Conservation (phyloP, 2,329 filamentous ascomycete genomes). For the Huntiella abstrusa region DNA sequence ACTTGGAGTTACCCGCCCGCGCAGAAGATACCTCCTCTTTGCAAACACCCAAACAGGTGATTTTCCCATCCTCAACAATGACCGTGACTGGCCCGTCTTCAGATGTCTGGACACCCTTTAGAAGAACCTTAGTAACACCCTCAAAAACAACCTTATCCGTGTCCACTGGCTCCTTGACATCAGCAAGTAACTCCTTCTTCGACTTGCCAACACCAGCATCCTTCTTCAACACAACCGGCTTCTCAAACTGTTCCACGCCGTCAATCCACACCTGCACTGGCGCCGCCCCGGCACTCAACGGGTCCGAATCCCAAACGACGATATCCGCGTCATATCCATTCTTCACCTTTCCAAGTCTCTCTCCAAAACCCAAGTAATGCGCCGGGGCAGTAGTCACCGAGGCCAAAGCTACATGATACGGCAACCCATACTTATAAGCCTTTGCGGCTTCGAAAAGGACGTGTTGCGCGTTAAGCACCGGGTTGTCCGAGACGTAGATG, state of each 20-base stretch:
- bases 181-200: slow-evolving; percentile 22
- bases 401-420: slow-evolving; percentile 39
- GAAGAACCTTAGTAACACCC: slow-evolving; percentile 25
- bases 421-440: slow-evolving; percentile 38
- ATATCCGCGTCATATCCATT: slow-evolving; percentile 42
- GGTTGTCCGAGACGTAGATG: slow-evolving; percentile 53
- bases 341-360: slow-evolving; percentile 42
- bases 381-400: slow-evolving; percentile 40
- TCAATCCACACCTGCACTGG: slow-evolving; percentile 47
- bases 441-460: slow-evolving; percentile 47
- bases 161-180: slow-evolving; percentile 23
- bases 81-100: slow-evolving; percentile 23
- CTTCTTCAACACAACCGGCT: slow-evolving; percentile 36
- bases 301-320: slow-evolving; percentile 44
- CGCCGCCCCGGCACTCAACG: slow-evolving; percentile 37
- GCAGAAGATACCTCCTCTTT: slow-evolving; percentile 21
- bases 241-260: slow-evolving; percentile 35
- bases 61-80: slow-evolving; percentile 31
- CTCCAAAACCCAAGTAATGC: slow-evolving; percentile 34
- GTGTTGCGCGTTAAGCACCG: slow-evolving; percentile 50
- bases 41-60: slow-evolving; percentile 39
- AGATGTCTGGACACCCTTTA: slow-evolving; percentile 6
- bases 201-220: slow-evolving; percentile 18
- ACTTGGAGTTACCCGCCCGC: slow-evolving; percentile 13
- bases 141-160: slow-evolving; percentile 31